Evolutionary conservation across 805 yeast genomes (phyloP).

Genomic region (Metschnikowia henanensis): DNA sequence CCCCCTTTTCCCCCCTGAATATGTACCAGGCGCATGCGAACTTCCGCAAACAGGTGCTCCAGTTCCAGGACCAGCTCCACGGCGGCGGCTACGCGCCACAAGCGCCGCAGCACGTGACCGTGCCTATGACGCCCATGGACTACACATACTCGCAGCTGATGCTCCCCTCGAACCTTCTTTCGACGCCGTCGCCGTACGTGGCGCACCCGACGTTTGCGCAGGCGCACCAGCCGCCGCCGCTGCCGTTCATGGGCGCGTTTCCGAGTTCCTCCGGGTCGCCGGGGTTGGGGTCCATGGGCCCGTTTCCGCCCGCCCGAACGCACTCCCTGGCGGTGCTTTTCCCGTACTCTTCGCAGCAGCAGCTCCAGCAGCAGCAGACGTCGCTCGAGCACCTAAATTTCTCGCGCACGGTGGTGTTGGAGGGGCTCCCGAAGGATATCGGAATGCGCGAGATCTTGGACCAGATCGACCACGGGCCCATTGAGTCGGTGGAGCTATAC

Average conservation of each 20-base stretch:
- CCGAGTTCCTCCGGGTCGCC: slow-evolving; percentile 1
- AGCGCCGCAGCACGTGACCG: slow-evolving; percentile 9
- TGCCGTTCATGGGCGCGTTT: background rate
- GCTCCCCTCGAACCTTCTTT: slow-evolving; percentile 59
- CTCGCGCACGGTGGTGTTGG: slow-evolving; percentile 37
- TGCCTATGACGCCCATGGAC: slow-evolving; percentile 49
- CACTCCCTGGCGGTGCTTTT: slow-evolving; percentile 6
- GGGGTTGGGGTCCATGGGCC: background rate
- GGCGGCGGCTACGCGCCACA: slow-evolving; percentile 3
- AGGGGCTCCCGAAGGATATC: slow-evolving; percentile 27
- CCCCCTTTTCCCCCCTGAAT: background rate
- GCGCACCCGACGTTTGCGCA: slow-evolving; percentile 31
- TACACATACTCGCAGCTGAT: slow-evolving; percentile 57
- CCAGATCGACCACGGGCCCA: slow-evolving; percentile 55
- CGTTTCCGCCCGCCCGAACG: slow-evolving; percentile 4
- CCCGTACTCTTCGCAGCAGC: slow-evolving; percentile 1
- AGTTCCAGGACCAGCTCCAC: slow-evolving; percentile 7
- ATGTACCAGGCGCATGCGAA: slow-evolving; percentile 8
- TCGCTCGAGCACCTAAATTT: slow-evolving; percentile 34
- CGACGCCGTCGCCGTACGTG: slow-evolving; percentile 53
- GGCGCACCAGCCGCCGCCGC: slow-evolving; percentile 12
- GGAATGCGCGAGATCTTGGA: slow-evolving; percentile 39
- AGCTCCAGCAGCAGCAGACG: slow-evolving; percentile 6
- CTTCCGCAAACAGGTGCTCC: slow-evolving; percentile 9
- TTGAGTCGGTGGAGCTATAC: slow-evolving; percentile 47